These are phyloP conservation scores for Juglanconis juglandina DNA, from an alignment of 2,329 filamentous ascomycete genomes.

Conservation along the genomic window DNA sequence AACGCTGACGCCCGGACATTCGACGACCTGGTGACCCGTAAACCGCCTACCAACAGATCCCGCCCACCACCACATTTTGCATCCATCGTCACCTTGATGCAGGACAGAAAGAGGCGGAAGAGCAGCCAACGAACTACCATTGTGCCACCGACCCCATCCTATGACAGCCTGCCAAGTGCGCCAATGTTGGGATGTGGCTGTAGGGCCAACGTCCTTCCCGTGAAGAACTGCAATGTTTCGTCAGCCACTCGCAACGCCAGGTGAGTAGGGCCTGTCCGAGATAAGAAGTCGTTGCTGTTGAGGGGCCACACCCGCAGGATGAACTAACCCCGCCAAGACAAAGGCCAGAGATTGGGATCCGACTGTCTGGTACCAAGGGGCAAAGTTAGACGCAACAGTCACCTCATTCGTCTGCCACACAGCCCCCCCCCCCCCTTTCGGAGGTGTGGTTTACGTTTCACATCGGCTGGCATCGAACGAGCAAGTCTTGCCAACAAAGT, in stretches of 20 bases:
- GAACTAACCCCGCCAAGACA: neutral
- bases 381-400: neutral
- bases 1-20: conserved; percentile 1
- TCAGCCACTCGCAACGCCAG: neutral
- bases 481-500: too few relatives aligned
- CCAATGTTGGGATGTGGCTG: neutral
- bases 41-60: neutral
- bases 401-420: conserved; percentile 1
- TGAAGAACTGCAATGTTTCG: neutral
- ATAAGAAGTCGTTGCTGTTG: neutral
- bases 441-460: neutral
- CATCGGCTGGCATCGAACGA: neutral
- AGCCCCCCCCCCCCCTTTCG: neutral
- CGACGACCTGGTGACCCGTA: conserved; percentile 12
- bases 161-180: neutral
- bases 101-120: neutral
- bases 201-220: neutral
- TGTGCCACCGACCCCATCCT: neutral
- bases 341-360: neutral
- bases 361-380: conserved; percentile 2
- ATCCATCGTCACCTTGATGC: neutral
- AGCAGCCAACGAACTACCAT: conserved; percentile 7
- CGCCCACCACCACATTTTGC: conserved; percentile 3
- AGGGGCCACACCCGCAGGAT: neutral
- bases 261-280: neutral